Evolutionary conservation across 2,329 filamentous ascomycete genomes (phyloP), one percentile per base, ranked within the genome.

Genomic region (Lasiodiplodia sp.): DNA sequence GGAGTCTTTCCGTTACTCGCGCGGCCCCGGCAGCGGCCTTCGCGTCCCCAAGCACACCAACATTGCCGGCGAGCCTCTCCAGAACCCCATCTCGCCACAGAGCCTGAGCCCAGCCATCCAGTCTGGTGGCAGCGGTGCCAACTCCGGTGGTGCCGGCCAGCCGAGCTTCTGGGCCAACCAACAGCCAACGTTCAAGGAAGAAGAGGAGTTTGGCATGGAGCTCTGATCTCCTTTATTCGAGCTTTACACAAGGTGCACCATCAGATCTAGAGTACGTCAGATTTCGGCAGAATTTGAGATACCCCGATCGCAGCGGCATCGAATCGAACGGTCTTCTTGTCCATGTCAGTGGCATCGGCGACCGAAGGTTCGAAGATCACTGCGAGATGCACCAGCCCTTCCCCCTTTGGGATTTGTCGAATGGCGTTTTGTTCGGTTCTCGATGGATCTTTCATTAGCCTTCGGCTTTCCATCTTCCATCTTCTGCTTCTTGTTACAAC

Each of bases 31-130:
- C 44, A 93, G 90, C 66, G 94, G 95, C 16, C 87, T 98, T 38
- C 90, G 95, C 34, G 96, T 99, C 10, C 96, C 96, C 21, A 92
- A 94, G 72, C 94, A 96, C 79, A 99, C 96, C 57, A 96, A 97
- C 79, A 89, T 95, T 74, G 91, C 93, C 69, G 96, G 96, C 53
- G 93, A 97, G 57, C 84, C 91, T 10, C 76, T 95, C 62, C 73
- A 72, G 28, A 85, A 87, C 69, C 84, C 85, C 66, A 81, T 88
- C 81, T 81, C 86, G 80, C 81, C 91, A 77, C 83, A 91, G 71
- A 86, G 84, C 70, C 77, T 85, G 55, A 85, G 82, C 71, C 86
- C 84, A 56, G 84, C 80, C 51, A 84, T 83, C 75, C 75, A 87
- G 81, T 92, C 91, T 76, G 91, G 92, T 66, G 90, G 87, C 70